phyloP scores from a whole-genome alignment of 2,329 filamentous ascomycete genomes.

The Hymenoscyphus occultus region DNA sequence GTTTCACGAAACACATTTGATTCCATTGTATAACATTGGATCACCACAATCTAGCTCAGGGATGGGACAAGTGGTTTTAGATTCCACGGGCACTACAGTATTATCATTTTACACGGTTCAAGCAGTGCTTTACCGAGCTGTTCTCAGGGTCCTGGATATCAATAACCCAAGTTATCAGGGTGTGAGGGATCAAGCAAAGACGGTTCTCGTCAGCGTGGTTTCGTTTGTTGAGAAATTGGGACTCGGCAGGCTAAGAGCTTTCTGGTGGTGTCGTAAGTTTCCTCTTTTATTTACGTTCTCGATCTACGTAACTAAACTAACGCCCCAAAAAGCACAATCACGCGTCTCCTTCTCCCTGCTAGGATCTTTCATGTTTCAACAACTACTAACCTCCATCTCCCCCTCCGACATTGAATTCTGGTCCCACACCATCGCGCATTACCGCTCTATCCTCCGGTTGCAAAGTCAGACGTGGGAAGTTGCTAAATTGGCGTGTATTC shows the following conservation, averaged over 20 bases:
- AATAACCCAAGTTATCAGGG: constrained; percentile 18
- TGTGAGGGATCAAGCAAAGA: constrained; percentile 21
- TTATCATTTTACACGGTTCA: constrained; percentile 27
- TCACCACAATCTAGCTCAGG: constrained; percentile 8
- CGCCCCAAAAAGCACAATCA: constrained; percentile 21
- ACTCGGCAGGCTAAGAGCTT: constrained; percentile 24
- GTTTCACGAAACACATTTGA: constrained; percentile 25
- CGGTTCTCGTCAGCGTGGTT: constrained; percentile 19
- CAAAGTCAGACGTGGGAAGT: constrained; percentile 24
- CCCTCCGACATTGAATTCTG: constrained; percentile 29
- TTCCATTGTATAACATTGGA: constrained; percentile 20
- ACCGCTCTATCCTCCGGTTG: constrained; percentile 23
- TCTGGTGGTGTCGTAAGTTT: constrained; percentile 33
- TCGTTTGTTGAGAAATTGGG: constrained; percentile 28
- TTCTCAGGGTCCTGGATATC: constrained; percentile 25
- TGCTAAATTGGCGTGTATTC: constrained; percentile 25
- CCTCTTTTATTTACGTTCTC: neutral
- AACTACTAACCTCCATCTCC: constrained; percentile 28
- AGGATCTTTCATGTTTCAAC: constrained; percentile 30
- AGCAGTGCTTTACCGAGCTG: constrained; percentile 25
- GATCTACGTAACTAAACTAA: constrained; percentile 1
- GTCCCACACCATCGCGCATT: constrained; percentile 28
- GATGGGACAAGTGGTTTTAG: constrained; percentile 6
- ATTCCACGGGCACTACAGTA: constrained; percentile 23
- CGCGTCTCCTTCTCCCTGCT: constrained; percentile 27